Conservation (phyloP, 148 eudicot species). For the Camellia japonica region DNA sequence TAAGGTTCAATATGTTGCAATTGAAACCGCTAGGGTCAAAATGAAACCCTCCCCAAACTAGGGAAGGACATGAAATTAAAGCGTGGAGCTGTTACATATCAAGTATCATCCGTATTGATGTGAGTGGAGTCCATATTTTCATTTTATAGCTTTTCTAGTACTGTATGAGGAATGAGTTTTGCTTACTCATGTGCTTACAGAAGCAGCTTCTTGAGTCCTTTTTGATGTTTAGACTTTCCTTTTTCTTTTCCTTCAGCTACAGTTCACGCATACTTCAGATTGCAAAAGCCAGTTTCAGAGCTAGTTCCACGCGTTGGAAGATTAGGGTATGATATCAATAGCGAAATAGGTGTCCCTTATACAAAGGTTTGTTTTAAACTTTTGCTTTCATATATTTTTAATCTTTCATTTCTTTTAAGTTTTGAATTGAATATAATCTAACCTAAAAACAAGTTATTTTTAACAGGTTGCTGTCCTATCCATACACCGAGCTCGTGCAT, state of each 20-base stretch:
- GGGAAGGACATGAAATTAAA: neutral
- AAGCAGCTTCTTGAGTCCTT: neutral
- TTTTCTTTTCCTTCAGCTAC: slow-evolving; percentile 33
- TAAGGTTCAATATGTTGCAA: neutral
- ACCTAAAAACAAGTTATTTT: neutral
- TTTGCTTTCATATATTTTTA: neutral
- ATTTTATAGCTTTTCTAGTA: neutral
- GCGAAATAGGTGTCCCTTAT: slow-evolving; percentile 47
- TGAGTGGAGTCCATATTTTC: slow-evolving; percentile 2
- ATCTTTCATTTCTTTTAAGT: neutral
- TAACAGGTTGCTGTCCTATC: slow-evolving; percentile 51
- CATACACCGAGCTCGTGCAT: slow-evolving; percentile 37
- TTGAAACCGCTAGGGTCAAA: neutral
- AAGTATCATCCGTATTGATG: neutral
- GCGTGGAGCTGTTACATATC: neutral
- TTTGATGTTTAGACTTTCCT: neutral
- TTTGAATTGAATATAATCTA: neutral
- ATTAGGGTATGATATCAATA: slow-evolving; percentile 49
- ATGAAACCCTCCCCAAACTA: neutral
- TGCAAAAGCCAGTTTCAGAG: slow-evolving; percentile 45
- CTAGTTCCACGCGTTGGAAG: slow-evolving; percentile 43
- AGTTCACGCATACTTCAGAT: slow-evolving; percentile 47
- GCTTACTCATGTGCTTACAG: neutral
- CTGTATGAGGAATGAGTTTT: neutral
- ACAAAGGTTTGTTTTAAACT: slow-evolving; percentile 39